Evolutionary conservation across 2,329 filamentous ascomycete genomes (phyloP).

Genomic region (Neopestalotiopsis sp.): DNA sequence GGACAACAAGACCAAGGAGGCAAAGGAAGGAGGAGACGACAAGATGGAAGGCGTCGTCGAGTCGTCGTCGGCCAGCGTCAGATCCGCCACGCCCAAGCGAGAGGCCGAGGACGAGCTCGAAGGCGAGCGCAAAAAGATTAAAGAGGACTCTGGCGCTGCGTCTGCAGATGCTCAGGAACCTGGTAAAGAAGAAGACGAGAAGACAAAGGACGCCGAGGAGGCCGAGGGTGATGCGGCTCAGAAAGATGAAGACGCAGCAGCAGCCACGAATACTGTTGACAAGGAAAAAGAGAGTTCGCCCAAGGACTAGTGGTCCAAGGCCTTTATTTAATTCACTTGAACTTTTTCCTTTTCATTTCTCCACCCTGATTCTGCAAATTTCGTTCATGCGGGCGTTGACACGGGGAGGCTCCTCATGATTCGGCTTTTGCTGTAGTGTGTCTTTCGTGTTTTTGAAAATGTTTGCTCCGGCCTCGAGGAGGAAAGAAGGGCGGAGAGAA

Average conservation of each 20-base stretch:
- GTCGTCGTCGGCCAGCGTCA: conserved; percentile 19
- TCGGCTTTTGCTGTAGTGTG: too few relatives aligned
- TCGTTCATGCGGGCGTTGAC: too few relatives aligned
- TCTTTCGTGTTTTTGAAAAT: too few relatives aligned
- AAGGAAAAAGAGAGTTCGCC: conserved; percentile 25
- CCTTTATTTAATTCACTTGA: neutral
- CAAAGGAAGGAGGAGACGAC: conserved; percentile 30
- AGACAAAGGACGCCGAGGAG: neutral
- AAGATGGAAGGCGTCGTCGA: conserved; percentile 38
- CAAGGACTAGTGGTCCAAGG: conserved; percentile 4
- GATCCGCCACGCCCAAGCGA: conserved; percentile 54
- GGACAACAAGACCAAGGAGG: conserved; percentile 24
- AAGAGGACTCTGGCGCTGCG: conserved; percentile 40
- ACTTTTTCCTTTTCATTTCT: too few relatives aligned
- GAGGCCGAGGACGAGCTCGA: conserved; percentile 57
- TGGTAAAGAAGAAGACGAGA: neutral
- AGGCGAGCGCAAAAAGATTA: conserved; percentile 53
- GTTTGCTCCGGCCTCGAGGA: neutral
- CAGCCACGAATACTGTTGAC: conserved; percentile 19
- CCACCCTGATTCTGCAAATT: too few relatives aligned
- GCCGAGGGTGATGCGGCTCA: conserved; percentile 15
- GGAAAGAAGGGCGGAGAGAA: neutral
- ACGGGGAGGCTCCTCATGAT: too few relatives aligned
- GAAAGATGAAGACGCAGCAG: conserved; percentile 23
- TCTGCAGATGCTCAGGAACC: neutral